Evolutionary conservation across 2,329 filamentous ascomycete species (phyloP), one percentile per base, ranked within the genome.

Genomic region (Didymella glomerata): DNA sequence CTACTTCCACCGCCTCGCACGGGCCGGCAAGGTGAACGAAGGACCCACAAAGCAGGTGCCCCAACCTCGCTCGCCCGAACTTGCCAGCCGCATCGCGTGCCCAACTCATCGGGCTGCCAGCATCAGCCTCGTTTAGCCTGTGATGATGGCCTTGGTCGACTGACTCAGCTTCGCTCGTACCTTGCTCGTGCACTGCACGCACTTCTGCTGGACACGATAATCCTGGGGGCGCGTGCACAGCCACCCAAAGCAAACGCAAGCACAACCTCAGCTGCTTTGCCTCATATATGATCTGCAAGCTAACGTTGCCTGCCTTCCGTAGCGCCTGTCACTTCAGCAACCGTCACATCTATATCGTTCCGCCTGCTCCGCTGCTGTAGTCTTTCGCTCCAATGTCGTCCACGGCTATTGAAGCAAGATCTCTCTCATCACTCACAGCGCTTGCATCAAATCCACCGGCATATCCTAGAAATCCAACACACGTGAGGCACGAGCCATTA

Each of bases 381-480:
- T 62, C 59, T 54, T 45, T 59, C 60, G 59, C 58, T 66, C 56
- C 56, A 58, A 75, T 75, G 71, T 69, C 73, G 48, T 61, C 68
- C 44, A 67, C 67, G 16, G 68, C 74, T 55, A 83, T 95, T 69
- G 91, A 97, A 82, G 95, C 94, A 67, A 88, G 85, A 69, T 98
- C 94, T 45, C 82, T 98, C 44, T 90, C 90, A 52, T 84, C 87
- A 52, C 84, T 99, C 64, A 95, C 92, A 65, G 81, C 85, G 41
- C 85, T 97, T 63, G 94, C 95, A 63, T 86, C 90, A 50, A 92
- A 96, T 70, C 95, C 94, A 41, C 94, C 95, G 46, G 85, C 88
- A 68, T 95, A 96, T 76, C 92, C 92, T 48, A 85, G 90, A 70
- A 91, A 91, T 72, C 90, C 91, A 5, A 86, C 88, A 3, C 88